Percentiles rank a stretch among this genome's conserved stretches.
Conservation (phyloP, 371 early-diverging fungal genomes). For the Mucor lusitanicus region DNA sequence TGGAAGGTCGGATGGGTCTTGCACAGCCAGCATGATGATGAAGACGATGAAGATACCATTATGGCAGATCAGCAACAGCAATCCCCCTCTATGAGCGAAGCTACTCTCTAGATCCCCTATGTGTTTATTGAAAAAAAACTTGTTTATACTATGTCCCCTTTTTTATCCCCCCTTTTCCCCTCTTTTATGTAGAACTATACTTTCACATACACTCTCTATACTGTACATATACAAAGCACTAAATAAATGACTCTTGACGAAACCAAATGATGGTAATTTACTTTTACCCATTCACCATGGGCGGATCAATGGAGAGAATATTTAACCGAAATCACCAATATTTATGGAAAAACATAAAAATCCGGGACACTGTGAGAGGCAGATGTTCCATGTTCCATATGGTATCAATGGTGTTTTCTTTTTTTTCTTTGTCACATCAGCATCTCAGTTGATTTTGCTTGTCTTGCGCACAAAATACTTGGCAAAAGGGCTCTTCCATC, state of each 20-base stretch:
- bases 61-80: neutral
- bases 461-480: neutral
- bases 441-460: neutral
- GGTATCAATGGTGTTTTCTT: neutral
- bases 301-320: neutral
- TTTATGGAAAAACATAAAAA: neutral
- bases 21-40: constrained; percentile 21
- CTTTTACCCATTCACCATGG: neutral
- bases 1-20: constrained; percentile 56
- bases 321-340: neutral
- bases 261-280: neutral
- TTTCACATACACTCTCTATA: neutral
- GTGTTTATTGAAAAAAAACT: neutral
- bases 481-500: neutral
- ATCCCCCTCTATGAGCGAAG: neutral
- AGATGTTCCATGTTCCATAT: neutral
- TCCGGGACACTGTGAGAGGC: neutral
- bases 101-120: neutral
- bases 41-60: constrained; percentile 12
- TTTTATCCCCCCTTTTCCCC: neutral
- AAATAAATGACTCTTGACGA: neutral
- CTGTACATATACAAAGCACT: neutral
- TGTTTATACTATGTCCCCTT: neutral
- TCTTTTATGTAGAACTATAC: neutral
- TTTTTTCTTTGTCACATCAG: neutral